Evolutionary conservation across 169 alveolate species (phyloP).

Genomic region (Condylostoma magnum): DNA sequence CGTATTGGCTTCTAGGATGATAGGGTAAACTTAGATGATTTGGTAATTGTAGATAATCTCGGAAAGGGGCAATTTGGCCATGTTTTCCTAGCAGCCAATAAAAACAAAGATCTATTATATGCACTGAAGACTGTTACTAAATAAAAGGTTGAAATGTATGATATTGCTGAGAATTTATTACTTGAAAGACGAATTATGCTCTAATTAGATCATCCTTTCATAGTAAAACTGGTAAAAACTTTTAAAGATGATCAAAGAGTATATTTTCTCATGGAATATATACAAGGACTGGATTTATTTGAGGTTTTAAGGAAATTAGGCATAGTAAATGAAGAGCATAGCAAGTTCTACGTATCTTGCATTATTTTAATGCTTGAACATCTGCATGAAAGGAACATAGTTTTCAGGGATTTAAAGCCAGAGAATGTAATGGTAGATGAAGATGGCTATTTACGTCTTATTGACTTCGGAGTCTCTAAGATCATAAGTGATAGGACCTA

Average conservation of each 20-base stretch:
- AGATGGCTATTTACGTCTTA: slow-evolving; percentile 74
- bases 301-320: slow-evolving; percentile 64
- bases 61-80: slow-evolving; percentile 75
- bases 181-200: slow-evolving; percentile 48
- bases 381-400: slow-evolving; percentile 59
- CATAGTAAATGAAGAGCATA: neutral
- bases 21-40: slow-evolving; percentile 81
- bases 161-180: neutral
- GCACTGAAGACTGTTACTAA: slow-evolving; percentile 59
- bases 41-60: slow-evolving; percentile 66
- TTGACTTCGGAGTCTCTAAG: slow-evolving; percentile 83
- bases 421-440: slow-evolving; percentile 79
- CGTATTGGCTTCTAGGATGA: slow-evolving; percentile 90
- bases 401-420: slow-evolving; percentile 85
- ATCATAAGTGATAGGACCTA: slow-evolving; percentile 68
- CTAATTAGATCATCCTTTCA: slow-evolving; percentile 67
- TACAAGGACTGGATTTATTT: slow-evolving; percentile 76
- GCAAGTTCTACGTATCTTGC: slow-evolving; percentile 63
- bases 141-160: slow-evolving; percentile 36
- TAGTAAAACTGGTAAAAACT: slow-evolving; percentile 59
- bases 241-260: slow-evolving; percentile 47
- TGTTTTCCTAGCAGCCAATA: slow-evolving; percentile 9
- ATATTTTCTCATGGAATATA: slow-evolving; percentile 47
- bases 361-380: slow-evolving; percentile 59
- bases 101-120: slow-evolving; percentile 2